phyloP scores from a whole-genome alignment of 208 protist genomes.

The Novymonas esmeraldas region DNA sequence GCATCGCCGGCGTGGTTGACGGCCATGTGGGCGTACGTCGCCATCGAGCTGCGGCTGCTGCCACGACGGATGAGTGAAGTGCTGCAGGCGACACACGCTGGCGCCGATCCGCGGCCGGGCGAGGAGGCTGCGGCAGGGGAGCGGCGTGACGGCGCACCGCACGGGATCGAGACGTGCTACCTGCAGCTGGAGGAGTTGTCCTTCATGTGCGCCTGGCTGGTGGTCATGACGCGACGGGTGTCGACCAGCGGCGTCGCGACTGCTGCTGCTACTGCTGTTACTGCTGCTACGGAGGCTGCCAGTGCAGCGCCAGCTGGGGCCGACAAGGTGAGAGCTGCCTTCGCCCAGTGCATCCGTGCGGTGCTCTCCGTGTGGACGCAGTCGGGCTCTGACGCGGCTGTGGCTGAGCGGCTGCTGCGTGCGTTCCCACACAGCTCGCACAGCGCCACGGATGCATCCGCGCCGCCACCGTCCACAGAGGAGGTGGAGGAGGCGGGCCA shows the following conservation, averaged over 20 bases:
- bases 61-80: conserved; percentile 2
- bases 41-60: conserved; percentile 10
- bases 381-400: neutral
- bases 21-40: conserved; percentile 10
- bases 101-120: no score
- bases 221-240: conserved; percentile 2
- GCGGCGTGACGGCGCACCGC: neutral
- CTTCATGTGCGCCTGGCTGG: conserved; percentile 23
- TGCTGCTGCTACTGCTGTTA: neutral
- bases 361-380: conserved; percentile 28
- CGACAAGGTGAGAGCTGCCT: neutral
- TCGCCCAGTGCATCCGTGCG: conserved; percentile 13
- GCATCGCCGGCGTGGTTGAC: conserved; percentile 5
- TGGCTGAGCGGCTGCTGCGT: conserved; percentile 7
- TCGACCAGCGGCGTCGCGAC: neutral
- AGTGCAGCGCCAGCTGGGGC: neutral
- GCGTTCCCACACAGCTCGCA: neutral
- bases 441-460: neutral
- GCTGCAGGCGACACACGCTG: neutral
- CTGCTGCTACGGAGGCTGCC: neutral
- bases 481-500: neutral
- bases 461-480: neutral
- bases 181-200: conserved; percentile 13
- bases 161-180: neutral
- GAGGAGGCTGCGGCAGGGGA: neutral